Percentiles rank a stretch among this genome's conserved stretches.
Evolutionary conservation across 306 rosid genomes (phyloP).

Genomic region (Chamaecrista fasciculata): DNA sequence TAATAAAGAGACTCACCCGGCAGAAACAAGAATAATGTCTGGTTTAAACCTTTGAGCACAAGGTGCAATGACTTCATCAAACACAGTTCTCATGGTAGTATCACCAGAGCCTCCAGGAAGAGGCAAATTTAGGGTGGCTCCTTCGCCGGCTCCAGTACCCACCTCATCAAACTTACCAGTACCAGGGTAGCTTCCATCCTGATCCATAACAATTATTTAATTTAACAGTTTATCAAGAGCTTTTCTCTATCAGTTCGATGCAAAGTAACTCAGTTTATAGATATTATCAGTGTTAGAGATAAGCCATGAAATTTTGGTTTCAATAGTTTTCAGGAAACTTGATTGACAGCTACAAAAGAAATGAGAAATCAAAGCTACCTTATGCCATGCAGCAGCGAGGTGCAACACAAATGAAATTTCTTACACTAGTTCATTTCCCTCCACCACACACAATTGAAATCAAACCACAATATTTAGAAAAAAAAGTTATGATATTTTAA

Average conservation of each 20-base stretch:
- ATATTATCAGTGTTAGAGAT: not conserved
- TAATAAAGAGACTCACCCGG: slow-evolving; percentile 65
- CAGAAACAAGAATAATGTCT: slow-evolving; percentile 91
- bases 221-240: not conserved
- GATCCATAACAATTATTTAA: slow-evolving; percentile 24
- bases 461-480: not conserved
- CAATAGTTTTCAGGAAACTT: not conserved
- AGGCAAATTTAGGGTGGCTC: slow-evolving; percentile 87
- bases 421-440: not conserved
- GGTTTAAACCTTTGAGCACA: slow-evolving; percentile 90
- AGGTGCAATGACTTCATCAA: slow-evolving; percentile 85
- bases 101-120: slow-evolving; percentile 97
- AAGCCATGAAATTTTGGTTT: not conserved
- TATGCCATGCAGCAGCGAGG: not conserved
- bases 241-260: not conserved
- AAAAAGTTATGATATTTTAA: not conserved
- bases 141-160: slow-evolving; percentile 83
- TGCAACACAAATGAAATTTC: not conserved
- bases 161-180: slow-evolving; percentile 84
- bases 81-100: slow-evolving; percentile 64
- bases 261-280: not conserved
- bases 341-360: not conserved
- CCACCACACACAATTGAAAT: not conserved
- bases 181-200: slow-evolving; percentile 98
- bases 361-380: not conserved